Base-by-base conservation (phyloP, 805 yeast species). In the Pichia insulana region DNA sequence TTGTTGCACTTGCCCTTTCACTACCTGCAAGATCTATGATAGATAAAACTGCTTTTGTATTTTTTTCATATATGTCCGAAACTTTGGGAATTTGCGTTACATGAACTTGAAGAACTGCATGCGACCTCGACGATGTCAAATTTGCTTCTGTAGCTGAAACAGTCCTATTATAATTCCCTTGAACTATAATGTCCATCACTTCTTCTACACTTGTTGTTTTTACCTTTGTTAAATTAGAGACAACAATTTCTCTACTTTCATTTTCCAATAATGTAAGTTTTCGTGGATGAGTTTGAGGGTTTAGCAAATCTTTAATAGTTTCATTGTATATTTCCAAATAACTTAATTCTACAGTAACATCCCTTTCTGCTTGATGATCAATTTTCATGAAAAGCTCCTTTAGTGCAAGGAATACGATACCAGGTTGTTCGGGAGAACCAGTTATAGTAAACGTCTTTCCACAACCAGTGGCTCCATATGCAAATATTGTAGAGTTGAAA, bases 381-480 rank as follows among this genome's bases (percentile, higher is more conserved):
- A 88, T 83, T 42, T 69, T 67, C 16, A 64, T 64, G 57, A 81
- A 88, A 28, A 90, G 64, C 45, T 85, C 95, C 47, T 75, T 68
- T 81, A 86, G 78, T 0, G 96, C 80, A 34, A 80, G 63, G 52
- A 80, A 84, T 0, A 87, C 82, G 12, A 89, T 74, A 0, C 96
- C 96, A 0, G 95, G 96, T 20, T 72, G 63, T 2, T 73, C 73
- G 0, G 78, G 70, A 0, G 80, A 73, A 0, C 96, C 96, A 57
- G 82, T 74, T 27, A 89, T 83, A 0, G 97, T 89, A 58, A 83
- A 87, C 0, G 97, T 89, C 57, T 89, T 89, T n/a, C 97, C 97
- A 61, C 97, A 89, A 0, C 97, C 97, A 0, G 97, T 89, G 25
- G 97, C 95, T 1, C 97, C 97, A 58, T 89, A 89, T 0, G 97